Evolutionary conservation across 768 basidiomycete species (phyloP), one percentile per base, ranked within the genome.

Genomic region (Trametes maxima): DNA sequence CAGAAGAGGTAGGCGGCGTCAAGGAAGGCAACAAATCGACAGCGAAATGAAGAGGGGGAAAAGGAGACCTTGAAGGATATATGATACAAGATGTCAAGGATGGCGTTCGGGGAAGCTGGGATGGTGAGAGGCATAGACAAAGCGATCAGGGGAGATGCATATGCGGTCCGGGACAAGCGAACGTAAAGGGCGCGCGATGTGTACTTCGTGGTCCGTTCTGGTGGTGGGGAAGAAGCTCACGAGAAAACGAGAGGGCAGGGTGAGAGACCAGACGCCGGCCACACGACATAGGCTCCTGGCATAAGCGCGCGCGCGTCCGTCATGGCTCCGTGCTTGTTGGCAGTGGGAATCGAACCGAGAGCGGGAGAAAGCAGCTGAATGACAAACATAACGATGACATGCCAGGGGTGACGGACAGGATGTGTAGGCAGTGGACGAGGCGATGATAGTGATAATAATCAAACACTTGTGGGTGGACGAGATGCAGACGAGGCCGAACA

Each of bases 381-480:
- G 62, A 64, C 62, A 59, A 64, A 64, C 62, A 64, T 64, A 64
- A 64, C 62, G 62, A 64, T 59, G 62, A 64, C 57, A 64, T 64
- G 62, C 62, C 62, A 64, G 53, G 62, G 45, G 40, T 33, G 56
- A 57, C 56, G 51, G 51, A 64, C 62, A 57, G 56, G 59, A 64
- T 48, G 59, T 60, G 63, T 55, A 51, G 63, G 44, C 53, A 59
- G 47, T 62, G 61, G 58, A 53, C 46, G 48, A 40, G 56, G 48
- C 40, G 62, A 64, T 64, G 62, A 57, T 60, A 64, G 54, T 60
- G 63, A 64, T 64, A 64, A 65, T 68, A 68, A 65, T 63, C 67
- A 68, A 68, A 68, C 67, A 65, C 62, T 57, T 68, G 67, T 58
- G 56, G 57, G 63, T 58, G 62, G 57, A 59, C 42, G 57, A 60